Base-by-base conservation (phyloP, 257 asterid genomes). In the Scutellaria baicalensis region DNA sequence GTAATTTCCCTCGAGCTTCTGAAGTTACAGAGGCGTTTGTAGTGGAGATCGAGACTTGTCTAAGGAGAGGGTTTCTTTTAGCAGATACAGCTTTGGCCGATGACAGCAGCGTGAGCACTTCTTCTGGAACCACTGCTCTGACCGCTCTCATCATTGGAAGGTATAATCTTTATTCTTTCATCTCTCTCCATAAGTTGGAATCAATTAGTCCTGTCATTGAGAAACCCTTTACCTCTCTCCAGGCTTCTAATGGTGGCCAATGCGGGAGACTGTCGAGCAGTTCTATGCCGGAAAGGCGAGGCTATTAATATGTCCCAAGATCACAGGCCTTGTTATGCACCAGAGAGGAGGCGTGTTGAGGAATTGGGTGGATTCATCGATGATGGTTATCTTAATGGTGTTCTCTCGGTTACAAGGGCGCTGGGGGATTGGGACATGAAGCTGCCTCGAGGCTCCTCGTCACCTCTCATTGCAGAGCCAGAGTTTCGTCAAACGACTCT, bases 391-490 rank as follows among this genome's bases (percentile, higher is more conserved):
- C 89, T 91, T 42, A 88, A 91, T 21, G 92, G 97, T 0, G 89
- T 83, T 13, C 84, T 91, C 14, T 88, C 96, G 0, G 88, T 91
- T 18, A 83, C 96, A 7, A 81, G 96, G 50, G 94, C 97, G 12
- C 76, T 86, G 5, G 96, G 97, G 9, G 97, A 91, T 78, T 91
- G 97, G 97, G 96, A 91, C 84, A 79, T 91, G 96, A 91, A 91
- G 86, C 75, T 86, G 4, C 95, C 97, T 0, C 78, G 85, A 18
- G 96, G 89, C 5, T 86, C 93, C 27, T 73, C 86, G 42, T 84
- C 92, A 5, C 96, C 96, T 48, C 96, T 91, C 45, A 91, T 78
- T 2, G 94, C 96, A 50, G 97, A 88, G 73, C 97, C 97, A 4
- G 97, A 91, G 50, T 75, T 91, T 23, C 77, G 73, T n/a, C 92